Base-by-base conservation (phyloP, 163 green algal genomes). In the Chlorella variabilis region DNA sequence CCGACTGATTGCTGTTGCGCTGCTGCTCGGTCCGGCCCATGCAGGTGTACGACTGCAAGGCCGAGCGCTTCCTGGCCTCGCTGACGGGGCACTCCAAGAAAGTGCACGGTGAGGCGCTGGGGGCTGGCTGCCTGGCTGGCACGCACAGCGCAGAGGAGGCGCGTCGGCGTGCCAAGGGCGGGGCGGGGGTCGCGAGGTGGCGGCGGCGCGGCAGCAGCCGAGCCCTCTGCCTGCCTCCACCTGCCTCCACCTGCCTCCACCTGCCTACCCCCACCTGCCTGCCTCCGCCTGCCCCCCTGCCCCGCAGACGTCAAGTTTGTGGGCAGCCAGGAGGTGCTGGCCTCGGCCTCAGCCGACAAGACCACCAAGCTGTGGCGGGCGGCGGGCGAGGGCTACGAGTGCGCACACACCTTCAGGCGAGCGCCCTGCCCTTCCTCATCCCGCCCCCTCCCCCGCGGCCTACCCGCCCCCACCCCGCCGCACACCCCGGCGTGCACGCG, bases 21-120 rank as follows among this genome's bases (percentile, higher is more conserved):
- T n/a, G n/a, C n/a, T n/a, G n/a, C n/a, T n/a, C n/a, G n/a, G n/a
- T n/a, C n/a, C n/a, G n/a, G n/a, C n/a, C n/a, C n/a, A n/a, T n/a
- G n/a, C n/a, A n/a, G n/a, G 65, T 98, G 42, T 98, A 96, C 65
- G 95, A 98, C 86, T 54, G 81, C 11, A 73, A 23, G 1, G 58
- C 74, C 17, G 61, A 83, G 11, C 84, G 86, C 23, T 76, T 93
- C 38, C 74, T 93, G 42, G 83, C 86, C 36, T 83, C 86, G 0
- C 87, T 99, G 25, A 83, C 87, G 15, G 96, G 94, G 21, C 96
- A 99, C 89, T 69, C 67, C 77, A 99, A 99, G 91, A 91, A 89
- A 75, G 90, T 98, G 63, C 42, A 80, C 39, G 74, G 58, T 71
- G 74, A 62, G n/a, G n/a, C n/a, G 74, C 27, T 54, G 45, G 11